These are phyloP conservation scores for Inosperma sp. DNA, from an alignment of 768 basidiomycete species.

Conservation along the genomic window DNA sequence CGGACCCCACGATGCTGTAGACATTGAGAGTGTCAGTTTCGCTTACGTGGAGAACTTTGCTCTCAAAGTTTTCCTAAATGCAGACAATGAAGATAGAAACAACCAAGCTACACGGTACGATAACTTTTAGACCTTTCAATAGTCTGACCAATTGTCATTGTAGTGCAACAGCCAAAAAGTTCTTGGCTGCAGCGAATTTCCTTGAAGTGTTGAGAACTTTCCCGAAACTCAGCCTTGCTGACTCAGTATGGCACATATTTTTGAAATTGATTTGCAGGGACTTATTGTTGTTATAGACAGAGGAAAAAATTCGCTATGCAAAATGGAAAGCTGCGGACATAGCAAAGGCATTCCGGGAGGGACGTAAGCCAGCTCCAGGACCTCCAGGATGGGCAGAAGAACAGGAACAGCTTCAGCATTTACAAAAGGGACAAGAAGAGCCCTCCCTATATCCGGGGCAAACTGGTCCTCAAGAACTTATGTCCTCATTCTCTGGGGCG, in stretches of 20 bases:
- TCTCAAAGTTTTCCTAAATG: conserved; percentile 76
- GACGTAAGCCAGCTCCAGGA: conserved; percentile 75
- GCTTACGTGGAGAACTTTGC: conserved; percentile 97
- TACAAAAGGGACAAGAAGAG: conserved; percentile 23
- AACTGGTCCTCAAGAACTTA: conserved; percentile 13
- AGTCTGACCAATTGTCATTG: neutral
- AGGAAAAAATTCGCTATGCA: conserved; percentile 87
- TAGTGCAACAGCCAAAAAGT: conserved; percentile 90
- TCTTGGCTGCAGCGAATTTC: conserved; percentile 92
- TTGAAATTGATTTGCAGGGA: conserved; percentile 6
- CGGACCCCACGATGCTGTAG: conserved; percentile 71
- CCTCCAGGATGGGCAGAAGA: conserved; percentile 51
- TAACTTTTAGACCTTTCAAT: neutral
- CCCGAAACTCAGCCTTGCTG: conserved; percentile 51
- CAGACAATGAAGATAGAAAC: conserved; percentile 87
- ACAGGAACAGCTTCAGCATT: conserved; percentile 21
- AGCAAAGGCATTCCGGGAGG: conserved; percentile 91
- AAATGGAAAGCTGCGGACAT: conserved; percentile 99
- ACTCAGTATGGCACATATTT: conserved; percentile 42
- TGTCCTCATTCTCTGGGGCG: conserved; percentile 23
- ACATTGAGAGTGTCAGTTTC: conserved; percentile 74
- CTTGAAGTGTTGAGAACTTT: conserved; percentile 84
- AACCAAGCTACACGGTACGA: conserved; percentile 71
- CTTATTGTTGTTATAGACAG: conserved; percentile 61
- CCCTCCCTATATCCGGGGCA: conserved; percentile 13